A percentile compares a stretch with the other conserved stretches of the same genome.
These are phyloP conservation scores for Komagataella phaffii DNA, from an alignment of 805 yeast genomes.

Conservation along the genomic window DNA sequence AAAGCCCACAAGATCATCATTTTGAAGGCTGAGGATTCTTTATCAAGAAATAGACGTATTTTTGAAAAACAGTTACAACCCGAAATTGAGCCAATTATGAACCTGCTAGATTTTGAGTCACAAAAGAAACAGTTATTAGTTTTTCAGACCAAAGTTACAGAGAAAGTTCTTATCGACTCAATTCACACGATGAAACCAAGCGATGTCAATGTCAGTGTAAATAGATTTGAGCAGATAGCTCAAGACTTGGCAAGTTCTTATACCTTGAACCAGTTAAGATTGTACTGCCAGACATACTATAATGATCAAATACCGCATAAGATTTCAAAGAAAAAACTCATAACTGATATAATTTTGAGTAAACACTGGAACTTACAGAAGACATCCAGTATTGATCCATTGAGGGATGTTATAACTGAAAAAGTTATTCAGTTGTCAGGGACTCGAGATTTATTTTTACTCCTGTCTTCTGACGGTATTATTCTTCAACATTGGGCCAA, in stretches of 20 bases:
- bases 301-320: conserved; percentile 1
- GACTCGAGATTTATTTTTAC: conserved; percentile 16
- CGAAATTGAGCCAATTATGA: conserved; percentile 4
- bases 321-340: conserved; percentile 8
- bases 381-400: conserved; percentile 4
- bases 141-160: conserved; percentile 12
- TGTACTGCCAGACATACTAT: conserved; percentile 7
- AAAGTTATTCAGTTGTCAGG: conserved; percentile 13
- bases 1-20: background rate
- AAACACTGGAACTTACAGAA: conserved; percentile 13
- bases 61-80: background rate
- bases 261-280: conserved; percentile 10
- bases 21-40: background rate
- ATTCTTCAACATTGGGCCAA: conserved; percentile 20
- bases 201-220: conserved; percentile 7
- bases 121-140: conserved; percentile 15
- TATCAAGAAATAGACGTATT: background rate
- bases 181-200: conserved; percentile 17
- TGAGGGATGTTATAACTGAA: conserved; percentile 9
- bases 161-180: conserved; percentile 10
- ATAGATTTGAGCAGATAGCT: conserved; percentile 9
- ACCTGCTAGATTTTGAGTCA: conserved; percentile 14
- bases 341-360: conserved; percentile 8
- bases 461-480: conserved; percentile 17
- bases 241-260: conserved; percentile 9